phyloP scores from a whole-genome alignment of 2,329 filamentous ascomycete species.

The Talaromyces sp. region DNA sequence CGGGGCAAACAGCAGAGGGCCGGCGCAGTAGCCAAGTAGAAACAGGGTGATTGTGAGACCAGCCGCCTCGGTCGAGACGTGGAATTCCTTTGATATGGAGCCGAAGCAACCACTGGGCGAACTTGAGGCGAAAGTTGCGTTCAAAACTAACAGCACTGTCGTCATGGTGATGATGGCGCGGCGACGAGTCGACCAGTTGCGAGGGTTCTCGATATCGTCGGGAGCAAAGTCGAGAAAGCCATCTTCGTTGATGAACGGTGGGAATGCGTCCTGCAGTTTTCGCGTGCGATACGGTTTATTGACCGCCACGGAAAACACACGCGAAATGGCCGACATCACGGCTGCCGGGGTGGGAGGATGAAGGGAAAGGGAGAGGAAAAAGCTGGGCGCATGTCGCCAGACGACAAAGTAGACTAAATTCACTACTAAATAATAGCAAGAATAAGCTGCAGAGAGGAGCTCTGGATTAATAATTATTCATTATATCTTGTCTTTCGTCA shows the following conservation, averaged over 20 bases:
- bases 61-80: background rate
- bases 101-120: background rate
- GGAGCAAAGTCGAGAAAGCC: background rate
- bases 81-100: background rate
- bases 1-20: conserved; percentile 53
- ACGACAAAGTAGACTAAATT: background rate
- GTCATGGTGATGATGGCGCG: background rate
- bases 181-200: background rate
- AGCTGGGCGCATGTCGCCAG: background rate
- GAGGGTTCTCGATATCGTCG: background rate
- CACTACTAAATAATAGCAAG: background rate
- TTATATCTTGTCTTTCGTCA: background rate
- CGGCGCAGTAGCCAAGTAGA: conserved; percentile 54
- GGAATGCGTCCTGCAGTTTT: background rate
- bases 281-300: background rate
- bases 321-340: background rate
- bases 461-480: background rate
- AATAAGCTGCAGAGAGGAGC: background rate
- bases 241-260: background rate
- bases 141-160: background rate
- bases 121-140: background rate
- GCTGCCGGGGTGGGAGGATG: background rate
- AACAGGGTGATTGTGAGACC: background rate
- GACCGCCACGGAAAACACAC: background rate
- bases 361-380: background rate